Conservation (phyloP, 345 rosid species). For the Trapa incisa region DNA sequence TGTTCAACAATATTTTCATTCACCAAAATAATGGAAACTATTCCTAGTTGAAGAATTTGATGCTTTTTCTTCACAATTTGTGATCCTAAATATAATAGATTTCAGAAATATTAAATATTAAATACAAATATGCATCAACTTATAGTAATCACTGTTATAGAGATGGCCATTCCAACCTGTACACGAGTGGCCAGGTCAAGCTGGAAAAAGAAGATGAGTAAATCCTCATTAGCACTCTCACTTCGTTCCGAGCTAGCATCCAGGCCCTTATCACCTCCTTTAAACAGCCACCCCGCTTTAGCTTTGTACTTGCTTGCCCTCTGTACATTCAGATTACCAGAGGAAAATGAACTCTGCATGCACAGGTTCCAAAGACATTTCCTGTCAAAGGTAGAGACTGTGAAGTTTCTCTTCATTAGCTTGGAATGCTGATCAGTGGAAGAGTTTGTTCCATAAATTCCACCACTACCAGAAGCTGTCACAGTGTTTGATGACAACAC, state of each 20-base stretch:
- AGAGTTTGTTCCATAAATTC: conserved; percentile 24
- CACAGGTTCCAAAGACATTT: conserved; percentile 22
- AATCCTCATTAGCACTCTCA: conserved; percentile 86
- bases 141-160: neutral
- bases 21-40: neutral
- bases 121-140: neutral
- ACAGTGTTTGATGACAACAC: conserved; percentile 34
- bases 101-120: neutral
- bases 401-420: conserved; percentile 17
- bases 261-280: conserved; percentile 40
- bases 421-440: conserved; percentile 27
- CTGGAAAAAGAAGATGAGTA: conserved; percentile 80
- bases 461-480: conserved; percentile 30
- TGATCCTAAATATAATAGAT: neutral
- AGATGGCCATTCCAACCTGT: conserved; percentile 29
- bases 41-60: neutral
- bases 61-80: neutral
- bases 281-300: conserved; percentile 81
- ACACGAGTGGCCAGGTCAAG: conserved; percentile 80
- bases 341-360: conserved; percentile 18
- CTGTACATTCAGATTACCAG: conserved; percentile 14
- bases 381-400: conserved; percentile 18
- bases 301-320: conserved; percentile 36
- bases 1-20: neutral
- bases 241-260: conserved; percentile 64